These are phyloP conservation scores for Blastocystis sp. DNA, from an alignment of 352 stramenopile genomes.

Conservation along the genomic window DNA sequence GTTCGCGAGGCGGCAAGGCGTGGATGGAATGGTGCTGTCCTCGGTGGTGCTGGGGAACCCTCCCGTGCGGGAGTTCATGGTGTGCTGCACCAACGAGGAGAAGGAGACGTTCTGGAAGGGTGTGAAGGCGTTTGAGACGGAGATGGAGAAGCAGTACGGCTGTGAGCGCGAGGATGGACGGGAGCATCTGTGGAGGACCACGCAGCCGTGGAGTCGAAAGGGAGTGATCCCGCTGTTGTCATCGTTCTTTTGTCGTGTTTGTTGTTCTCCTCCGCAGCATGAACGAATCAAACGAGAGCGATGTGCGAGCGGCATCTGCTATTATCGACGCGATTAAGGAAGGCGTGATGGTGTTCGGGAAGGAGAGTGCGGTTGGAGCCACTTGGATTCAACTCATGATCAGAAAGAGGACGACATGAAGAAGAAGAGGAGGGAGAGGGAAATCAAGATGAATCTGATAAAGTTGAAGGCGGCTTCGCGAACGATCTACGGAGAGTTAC, in stretches of 20 bases:
- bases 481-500: constrained; percentile 16
- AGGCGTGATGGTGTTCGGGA: background rate
- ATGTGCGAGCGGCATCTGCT: background rate
- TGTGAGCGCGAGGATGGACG: background rate
- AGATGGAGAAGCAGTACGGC: background rate
- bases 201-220: background rate
- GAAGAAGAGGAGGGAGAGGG: background rate
- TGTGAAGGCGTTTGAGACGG: background rate
- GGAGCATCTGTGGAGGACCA: background rate
- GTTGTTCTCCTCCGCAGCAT: background rate
- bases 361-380: background rate
- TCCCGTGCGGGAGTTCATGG: background rate
- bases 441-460: constrained; percentile 47
- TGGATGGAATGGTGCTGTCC: background rate
- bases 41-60: background rate
- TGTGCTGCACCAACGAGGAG: background rate
- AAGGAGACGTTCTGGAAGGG: background rate
- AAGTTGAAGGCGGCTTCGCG: constrained; percentile 47
- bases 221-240: background rate
- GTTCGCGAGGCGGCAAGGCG: background rate
- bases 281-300: background rate
- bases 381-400: background rate
- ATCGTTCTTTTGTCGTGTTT: background rate
- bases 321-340: constrained; percentile 44
- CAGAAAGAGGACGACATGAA: background rate